Evolutionary conservation across 768 basidiomycete species (phyloP), one percentile per base, ranked within the genome.

Genomic region (Pleurotus djamor): DNA sequence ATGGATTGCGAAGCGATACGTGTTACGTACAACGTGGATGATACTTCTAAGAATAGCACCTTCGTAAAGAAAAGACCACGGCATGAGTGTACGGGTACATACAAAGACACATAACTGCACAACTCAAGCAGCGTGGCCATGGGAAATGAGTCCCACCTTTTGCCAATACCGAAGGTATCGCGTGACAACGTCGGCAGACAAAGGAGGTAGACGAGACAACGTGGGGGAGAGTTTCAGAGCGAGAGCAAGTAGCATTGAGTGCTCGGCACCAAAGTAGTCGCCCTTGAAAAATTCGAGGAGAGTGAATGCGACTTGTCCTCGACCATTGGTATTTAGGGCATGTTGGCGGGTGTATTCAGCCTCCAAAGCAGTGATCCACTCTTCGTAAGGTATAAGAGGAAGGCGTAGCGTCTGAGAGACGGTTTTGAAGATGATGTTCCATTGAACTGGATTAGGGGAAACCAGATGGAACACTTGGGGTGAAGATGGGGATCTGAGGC

Each of bases 281-380:
- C 47, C 12, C 17, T 48, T 48, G 47, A 48, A 48, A 16, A 48
- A 48, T 48, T 48, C 47, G 9, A 48, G 47, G 6, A 48, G 21
- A 16, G 9, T 48, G 7, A 48, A 14, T 6, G 47, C 47, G 7
- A 16, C 47, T 9, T 48, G 47, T 6, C 17, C 9, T 16, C 38
- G 38, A 14, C 14, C 38, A 14, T 48, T 16, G 6, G 9, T 5
- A 16, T 48, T 16, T 14, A 6, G 7, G 9, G 14, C 5, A 16
- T 48, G 9, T 16, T 48, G 47, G 21, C 47, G 47, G 7, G 47
- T 21, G 47, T 8, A 21, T 21, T 48, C 47, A 5, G 12, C 47
- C n/a, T 70, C 67, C 45, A 78, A 59, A 5, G 57, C 21, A 4
- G 60, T 50, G n/a, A 75, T 64, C 77, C 77, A 79, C 0, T 75